Conservation (phyloP, 176 grass and related monocot species). For the Aegilops longissima region DNA sequence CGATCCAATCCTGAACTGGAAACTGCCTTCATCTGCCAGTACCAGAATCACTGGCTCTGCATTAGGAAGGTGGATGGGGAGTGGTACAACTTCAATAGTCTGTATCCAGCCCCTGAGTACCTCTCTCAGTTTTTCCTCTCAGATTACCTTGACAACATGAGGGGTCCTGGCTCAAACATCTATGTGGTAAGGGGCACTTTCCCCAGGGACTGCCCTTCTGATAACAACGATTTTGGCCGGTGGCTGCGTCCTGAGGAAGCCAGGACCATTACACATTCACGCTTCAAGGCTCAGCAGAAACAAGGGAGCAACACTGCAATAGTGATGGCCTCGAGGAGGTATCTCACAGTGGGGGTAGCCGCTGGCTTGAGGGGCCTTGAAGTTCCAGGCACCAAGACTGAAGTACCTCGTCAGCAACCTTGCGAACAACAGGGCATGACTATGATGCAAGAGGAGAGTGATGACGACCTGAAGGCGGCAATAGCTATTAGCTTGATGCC, state of each 20-base stretch:
- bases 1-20: conserved; percentile 47
- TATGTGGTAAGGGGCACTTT: conserved; percentile 54
- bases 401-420: neutral
- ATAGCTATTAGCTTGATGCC: conserved; percentile 48
- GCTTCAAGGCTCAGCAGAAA: conserved; percentile 19
- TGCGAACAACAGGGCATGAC: neutral
- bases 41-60: conserved; percentile 59
- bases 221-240: conserved; percentile 37
- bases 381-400: neutral
- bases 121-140: conserved; percentile 55
- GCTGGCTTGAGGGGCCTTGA: neutral
- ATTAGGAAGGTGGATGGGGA: conserved; percentile 54
- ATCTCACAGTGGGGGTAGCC: neutral
- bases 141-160: conserved; percentile 48
- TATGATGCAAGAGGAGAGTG: conserved; percentile 31
- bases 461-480: conserved; percentile 42
- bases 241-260: conserved; percentile 53
- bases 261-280: conserved; percentile 33
- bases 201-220: conserved; percentile 44
- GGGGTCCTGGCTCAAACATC: conserved; percentile 49
- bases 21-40: conserved; percentile 63
- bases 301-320: neutral
- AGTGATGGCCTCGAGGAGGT: neutral
- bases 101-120: conserved; percentile 49
- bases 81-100: conserved; percentile 63